A percentile compares a stretch with the other conserved stretches of the same genome.
Conservation (phyloP, 257 asterid genomes). For the Petunia axillaris region DNA sequence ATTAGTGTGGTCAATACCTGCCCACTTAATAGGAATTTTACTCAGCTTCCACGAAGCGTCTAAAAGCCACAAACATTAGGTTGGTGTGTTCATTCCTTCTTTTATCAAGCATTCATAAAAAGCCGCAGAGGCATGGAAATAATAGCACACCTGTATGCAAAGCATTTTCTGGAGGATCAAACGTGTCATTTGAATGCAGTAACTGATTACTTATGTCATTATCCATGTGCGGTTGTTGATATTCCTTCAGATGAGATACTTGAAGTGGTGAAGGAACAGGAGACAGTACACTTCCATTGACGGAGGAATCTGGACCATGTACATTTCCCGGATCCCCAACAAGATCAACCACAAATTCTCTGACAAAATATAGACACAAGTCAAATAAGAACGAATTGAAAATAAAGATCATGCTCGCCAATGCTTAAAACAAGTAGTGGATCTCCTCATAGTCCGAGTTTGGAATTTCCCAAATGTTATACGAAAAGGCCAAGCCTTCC, state of each 20-base stretch:
- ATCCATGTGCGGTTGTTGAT: constrained; percentile 53
- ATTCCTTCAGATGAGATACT: constrained; percentile 73
- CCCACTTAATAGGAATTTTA: not conserved
- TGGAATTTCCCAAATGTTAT: not conserved
- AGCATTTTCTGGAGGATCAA: constrained; percentile 38
- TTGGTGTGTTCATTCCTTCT: not conserved
- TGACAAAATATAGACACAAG: constrained; percentile 39
- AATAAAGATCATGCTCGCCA: not conserved
- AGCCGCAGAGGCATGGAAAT: constrained; percentile 10
- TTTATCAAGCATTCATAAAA: not conserved
- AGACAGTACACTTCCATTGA: constrained; percentile 60
- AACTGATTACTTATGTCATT: constrained; percentile 44
- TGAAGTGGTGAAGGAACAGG: constrained; percentile 86
- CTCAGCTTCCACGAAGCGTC: not conserved
- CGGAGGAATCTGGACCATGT: constrained; percentile 80
- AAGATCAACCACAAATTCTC: constrained; percentile 94
- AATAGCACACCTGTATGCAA: constrained; percentile 54
- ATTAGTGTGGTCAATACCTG: not conserved
- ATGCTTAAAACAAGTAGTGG: not conserved
- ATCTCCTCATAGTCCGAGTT: constrained; percentile 6
- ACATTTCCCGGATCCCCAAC: constrained; percentile 91
- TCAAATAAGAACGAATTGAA: constrained; percentile 25
- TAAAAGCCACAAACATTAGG: not conserved
- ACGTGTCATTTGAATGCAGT: constrained; percentile 44
- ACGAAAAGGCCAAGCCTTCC: not conserved